Base-by-base conservation (phyloP, 2,329 filamentous ascomycete species). In the Sordariomycetes sp. region DNA sequence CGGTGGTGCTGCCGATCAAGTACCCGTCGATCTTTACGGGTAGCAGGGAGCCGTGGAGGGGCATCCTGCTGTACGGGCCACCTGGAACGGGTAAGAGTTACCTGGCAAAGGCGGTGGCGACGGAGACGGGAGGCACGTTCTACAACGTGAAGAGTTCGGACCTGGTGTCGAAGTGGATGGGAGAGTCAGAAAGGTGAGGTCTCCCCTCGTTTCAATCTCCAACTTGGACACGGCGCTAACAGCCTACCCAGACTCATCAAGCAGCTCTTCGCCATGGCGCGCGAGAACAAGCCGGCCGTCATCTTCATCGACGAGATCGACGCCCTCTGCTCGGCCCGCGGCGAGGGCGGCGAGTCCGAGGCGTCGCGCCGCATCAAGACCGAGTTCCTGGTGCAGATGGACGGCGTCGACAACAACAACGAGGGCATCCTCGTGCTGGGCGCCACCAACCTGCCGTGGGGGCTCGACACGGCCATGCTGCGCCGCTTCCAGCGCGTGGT, bases 241-340 rank as follows among this genome's bases (percentile, higher is more conserved):
- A 62, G 18, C 20, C 5, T 53, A 8, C 24, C 54, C 66, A 95
- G 91, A 67, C 81, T 99, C 65, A 94, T 99, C 59, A 97, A 97
- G 70, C 89, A 96, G 62, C 82, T 99, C 12, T 99, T 99, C 76
- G 90, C 88, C 65, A 97, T 99, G 89, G 94, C 94, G 0, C 87
- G 95, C 71, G 94, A 99, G 71, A 97, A 97, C 73, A 96, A 94
- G 67, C 94, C 94, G 1, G 94, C 92, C 1, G 97, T 99, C 69
- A 97, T 97, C 72, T 97, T 97, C 75, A 97, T 97, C 68, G 93
- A 97, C 71, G 93, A 97, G 73, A 91, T 97, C 62, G 94, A 99
- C 71, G 94, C 94, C 5, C 85, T 99, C 1, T 97, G 94, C 69
- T 94, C 94, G 0, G 92, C 93, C 10, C 85, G 94, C 65, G 84